These are phyloP conservation scores for Clavispora fructus DNA, from an alignment of 805 yeast species.

Conservation along the genomic window DNA sequence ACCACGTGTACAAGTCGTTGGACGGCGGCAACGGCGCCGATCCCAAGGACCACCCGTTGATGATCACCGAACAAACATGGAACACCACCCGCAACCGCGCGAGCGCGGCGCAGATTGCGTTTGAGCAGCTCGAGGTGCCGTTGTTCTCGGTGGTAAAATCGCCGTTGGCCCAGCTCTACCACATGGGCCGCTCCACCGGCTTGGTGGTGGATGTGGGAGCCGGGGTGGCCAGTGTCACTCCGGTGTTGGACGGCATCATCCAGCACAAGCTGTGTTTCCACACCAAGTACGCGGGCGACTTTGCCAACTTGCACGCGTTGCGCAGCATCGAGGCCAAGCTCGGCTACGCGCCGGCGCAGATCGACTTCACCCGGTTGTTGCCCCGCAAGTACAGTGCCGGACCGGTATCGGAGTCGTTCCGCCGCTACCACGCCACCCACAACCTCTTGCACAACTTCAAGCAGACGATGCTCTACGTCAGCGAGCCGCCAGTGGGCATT, in stretches of 20 bases:
- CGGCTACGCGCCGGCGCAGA: slow-evolving; percentile 15
- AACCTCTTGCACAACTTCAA: slow-evolving; percentile 34
- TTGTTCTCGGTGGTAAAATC: slow-evolving; percentile 68
- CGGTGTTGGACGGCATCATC: slow-evolving; percentile 70
- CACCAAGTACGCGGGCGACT: slow-evolving; percentile 81
- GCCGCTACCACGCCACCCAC: slow-evolving; percentile 32
- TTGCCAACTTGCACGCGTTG: slow-evolving; percentile 59
- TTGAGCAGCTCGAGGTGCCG: slow-evolving; percentile 71
- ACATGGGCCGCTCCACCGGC: slow-evolving; percentile 73
- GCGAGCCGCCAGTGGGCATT: slow-evolving; percentile 17
- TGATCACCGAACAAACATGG: slow-evolving; percentile 63
- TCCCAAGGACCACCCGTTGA: slow-evolving; percentile 62
- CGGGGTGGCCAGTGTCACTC: slow-evolving; percentile 64
- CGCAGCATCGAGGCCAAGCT: slow-evolving; percentile 35
- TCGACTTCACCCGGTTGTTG: slow-evolving; percentile 12
- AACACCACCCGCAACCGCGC: slow-evolving; percentile 53
- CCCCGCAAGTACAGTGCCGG: slow-evolving; percentile 5
- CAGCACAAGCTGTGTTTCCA: slow-evolving; percentile 59
- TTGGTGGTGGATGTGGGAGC: slow-evolving; percentile 79
- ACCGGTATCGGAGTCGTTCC: slow-evolving; percentile 19
- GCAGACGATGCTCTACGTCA: slow-evolving; percentile 22
- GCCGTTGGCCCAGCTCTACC: slow-evolving; percentile 72
- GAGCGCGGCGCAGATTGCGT: slow-evolving; percentile 63
- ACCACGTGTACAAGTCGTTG: slow-evolving; percentile 51
- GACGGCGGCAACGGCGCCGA: slow-evolving; percentile 37